Base-by-base conservation (phyloP, 2,329 filamentous ascomycete genomes). In the Talaromyces atroroseus region DNA sequence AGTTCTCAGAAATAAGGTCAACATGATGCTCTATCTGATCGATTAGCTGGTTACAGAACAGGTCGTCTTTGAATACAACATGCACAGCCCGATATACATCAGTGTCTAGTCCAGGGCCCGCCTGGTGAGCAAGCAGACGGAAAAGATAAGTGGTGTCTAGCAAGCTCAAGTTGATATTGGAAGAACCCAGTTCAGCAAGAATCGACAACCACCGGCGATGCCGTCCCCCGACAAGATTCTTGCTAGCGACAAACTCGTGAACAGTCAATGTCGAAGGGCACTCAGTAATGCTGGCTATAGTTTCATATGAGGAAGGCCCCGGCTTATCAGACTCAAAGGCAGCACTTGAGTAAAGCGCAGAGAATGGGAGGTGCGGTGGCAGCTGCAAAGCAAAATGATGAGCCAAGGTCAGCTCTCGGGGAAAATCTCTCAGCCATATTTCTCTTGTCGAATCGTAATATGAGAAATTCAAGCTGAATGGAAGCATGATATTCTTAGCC, bases 151-250 rank as follows among this genome's bases (percentile, higher is more conserved):
- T 74, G 0, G 80, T 81, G 0, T 77, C 73, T 29, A 81, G 75
- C 0, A 76, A 77, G 29, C 80, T 82, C 59, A 88, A 82, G 59
- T 87, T 87, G 2, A 90, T 52, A 58, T 79, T 80, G 0, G 78
- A 75, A 1, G 78, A 75, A 0, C 75, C 79, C 2, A 84, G 63
- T 59, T 84, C 80, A 0, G 74, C 58, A 0, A 82, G 61, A 0
- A 84, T 70, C 2, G 74, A 70, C 1, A 71, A 64, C 79, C 81
- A 82, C 5, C 80, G 72, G 1, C 74, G 64, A 45, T 67, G 57
- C 16, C n/a, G n/a, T n/a, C n/a, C n/a, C n/a, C n/a, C n/a, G n/a
- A n/a, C n/a, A n/a, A n/a, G n/a, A n/a, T n/a, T n/a, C n/a, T n/a
- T n/a, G n/a, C n/a, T n/a, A n/a, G 79, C 71, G 49, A 72, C 70